Percentiles rank a stretch among this genome's conserved stretches.
Evolutionary conservation across 2,329 filamentous ascomycete species (phyloP).

Genomic region (Teratosphaeria viscida): DNA sequence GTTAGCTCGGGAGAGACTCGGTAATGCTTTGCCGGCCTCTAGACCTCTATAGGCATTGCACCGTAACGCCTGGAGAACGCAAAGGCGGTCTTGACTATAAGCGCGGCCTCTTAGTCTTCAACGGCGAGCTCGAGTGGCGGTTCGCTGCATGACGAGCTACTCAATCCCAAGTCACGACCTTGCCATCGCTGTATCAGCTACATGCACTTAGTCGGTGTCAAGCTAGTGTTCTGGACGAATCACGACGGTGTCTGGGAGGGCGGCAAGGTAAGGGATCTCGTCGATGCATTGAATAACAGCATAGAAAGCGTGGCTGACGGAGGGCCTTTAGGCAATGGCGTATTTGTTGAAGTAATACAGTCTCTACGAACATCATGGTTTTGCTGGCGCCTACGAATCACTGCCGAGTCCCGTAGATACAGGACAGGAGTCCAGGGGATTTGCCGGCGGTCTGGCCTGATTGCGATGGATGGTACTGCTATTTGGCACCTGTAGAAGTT

Average conservation of each 20-base stretch:
- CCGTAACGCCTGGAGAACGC: neutral
- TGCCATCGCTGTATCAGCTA: slow-evolving; percentile 44
- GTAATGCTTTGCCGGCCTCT: neutral
- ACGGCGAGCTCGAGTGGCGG: slow-evolving; percentile 13
- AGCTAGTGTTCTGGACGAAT: slow-evolving; percentile 45
- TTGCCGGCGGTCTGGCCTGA: too few species aligned
- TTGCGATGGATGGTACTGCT: too few species aligned
- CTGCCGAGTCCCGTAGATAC: too few species aligned
- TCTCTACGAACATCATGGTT: too few species aligned
- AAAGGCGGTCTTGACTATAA: slow-evolving; percentile 4
- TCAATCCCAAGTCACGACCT: slow-evolving; percentile 32
- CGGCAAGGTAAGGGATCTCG: slow-evolving; percentile 40
- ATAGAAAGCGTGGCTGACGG: slow-evolving; percentile 15
- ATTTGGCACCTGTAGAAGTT: too few species aligned
- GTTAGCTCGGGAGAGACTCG: slow-evolving; percentile 11
- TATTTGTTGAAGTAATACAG: slow-evolving; percentile 34
- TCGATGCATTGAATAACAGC: slow-evolving; percentile 31
- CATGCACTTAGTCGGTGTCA: slow-evolving; percentile 43
- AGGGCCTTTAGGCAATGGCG: slow-evolving; percentile 21
- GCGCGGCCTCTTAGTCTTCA: slow-evolving; percentile 7
- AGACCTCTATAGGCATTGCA: neutral
- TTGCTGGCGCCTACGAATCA: too few species aligned
- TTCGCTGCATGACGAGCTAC: slow-evolving; percentile 42
- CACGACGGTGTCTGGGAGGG: slow-evolving; percentile 39
- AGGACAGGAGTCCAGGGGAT: too few species aligned